A percentile compares a stretch with the other conserved stretches of the same genome.
Evolutionary conservation across 2,329 filamentous ascomycete species (phyloP).

Genomic region (Phaeosphaeriaceae sp.): DNA sequence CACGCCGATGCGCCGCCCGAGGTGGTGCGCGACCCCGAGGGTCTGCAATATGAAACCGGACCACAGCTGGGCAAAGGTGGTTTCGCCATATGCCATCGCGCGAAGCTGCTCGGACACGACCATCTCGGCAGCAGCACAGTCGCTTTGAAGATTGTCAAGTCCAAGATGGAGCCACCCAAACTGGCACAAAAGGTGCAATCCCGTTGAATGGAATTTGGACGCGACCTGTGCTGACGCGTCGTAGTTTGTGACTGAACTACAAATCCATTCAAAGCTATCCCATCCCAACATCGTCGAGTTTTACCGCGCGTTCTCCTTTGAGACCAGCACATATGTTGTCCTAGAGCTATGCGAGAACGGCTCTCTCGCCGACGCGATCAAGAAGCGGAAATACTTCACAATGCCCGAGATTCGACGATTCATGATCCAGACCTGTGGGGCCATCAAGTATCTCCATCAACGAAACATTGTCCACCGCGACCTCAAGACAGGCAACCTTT

Average conservation of each 20-base stretch:
- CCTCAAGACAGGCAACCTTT: constrained; percentile 97
- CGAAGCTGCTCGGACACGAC: constrained; percentile 65
- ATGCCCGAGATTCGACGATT: constrained; percentile 95
- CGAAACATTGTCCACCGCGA: constrained; percentile 97
- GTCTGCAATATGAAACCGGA: constrained; percentile 76
- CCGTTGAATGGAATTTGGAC: background rate
- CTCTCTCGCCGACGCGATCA: constrained; percentile 97
- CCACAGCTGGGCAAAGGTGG: constrained; percentile 80
- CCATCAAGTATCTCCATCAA: constrained; percentile 96
- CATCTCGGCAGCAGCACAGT: constrained; percentile 70
- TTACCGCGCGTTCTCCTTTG: constrained; percentile 89
- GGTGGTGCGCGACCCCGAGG: constrained; percentile 72
- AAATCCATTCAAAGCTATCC: constrained; percentile 97
- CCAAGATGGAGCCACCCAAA: constrained; percentile 78
- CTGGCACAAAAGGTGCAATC: constrained; percentile 82
- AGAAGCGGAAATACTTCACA: constrained; percentile 86
- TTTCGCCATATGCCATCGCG: constrained; percentile 82
- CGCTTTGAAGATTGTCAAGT: constrained; percentile 84
- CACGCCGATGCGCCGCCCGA: constrained; percentile 61
- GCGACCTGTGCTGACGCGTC: constrained; percentile 29
- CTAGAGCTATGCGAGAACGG: constrained; percentile 95
- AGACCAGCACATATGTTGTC: constrained; percentile 89
- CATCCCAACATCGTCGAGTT: constrained; percentile 97
- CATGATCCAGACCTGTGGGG: constrained; percentile 92
- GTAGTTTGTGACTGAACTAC: constrained; percentile 81